phyloP scores from a whole-genome alignment of 768 basidiomycete genomes.

The Plicaturopsis crispa region DNA sequence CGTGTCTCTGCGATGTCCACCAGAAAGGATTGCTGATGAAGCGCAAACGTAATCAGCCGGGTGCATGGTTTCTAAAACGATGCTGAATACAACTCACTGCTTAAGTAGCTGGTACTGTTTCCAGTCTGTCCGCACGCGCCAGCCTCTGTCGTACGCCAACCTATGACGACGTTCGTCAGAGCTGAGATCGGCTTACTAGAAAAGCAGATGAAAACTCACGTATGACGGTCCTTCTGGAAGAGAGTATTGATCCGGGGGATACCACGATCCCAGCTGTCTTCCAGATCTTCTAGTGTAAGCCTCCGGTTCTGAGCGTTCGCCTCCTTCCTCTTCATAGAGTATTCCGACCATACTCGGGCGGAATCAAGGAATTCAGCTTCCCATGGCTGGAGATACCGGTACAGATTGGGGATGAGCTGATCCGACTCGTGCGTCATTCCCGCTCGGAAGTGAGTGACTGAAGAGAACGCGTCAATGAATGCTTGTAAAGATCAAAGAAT shows the following conservation, averaged over 20 bases:
- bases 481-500: conserved; percentile 9
- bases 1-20: conserved; percentile 98
- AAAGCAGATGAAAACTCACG: conserved; percentile 34
- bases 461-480: conserved; percentile 2
- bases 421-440: conserved; percentile 97
- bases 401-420: conserved; percentile 93
- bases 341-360: conserved; percentile 98
- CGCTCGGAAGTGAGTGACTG: conserved; percentile 97
- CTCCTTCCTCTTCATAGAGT: conserved; percentile 99
- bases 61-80: neutral
- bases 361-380: conserved; percentile 97
- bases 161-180: conserved; percentile 25
- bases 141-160: conserved; percentile 96
- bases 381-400: conserved; percentile 96
- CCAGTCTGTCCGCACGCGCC: conserved; percentile 97
- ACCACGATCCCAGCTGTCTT: conserved; percentile 98
- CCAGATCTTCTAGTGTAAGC: conserved; percentile 93
- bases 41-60: neutral
- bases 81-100: conserved; percentile 44
- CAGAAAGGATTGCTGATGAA: conserved; percentile 84
- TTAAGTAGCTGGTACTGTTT: conserved; percentile 94
- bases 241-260: conserved; percentile 98
- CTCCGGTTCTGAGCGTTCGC: conserved; percentile 98
- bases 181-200: neutral
- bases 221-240: conserved; percentile 98